Conservation (phyloP, 768 basidiomycete genomes). For the Phylloporus sp. region DNA sequence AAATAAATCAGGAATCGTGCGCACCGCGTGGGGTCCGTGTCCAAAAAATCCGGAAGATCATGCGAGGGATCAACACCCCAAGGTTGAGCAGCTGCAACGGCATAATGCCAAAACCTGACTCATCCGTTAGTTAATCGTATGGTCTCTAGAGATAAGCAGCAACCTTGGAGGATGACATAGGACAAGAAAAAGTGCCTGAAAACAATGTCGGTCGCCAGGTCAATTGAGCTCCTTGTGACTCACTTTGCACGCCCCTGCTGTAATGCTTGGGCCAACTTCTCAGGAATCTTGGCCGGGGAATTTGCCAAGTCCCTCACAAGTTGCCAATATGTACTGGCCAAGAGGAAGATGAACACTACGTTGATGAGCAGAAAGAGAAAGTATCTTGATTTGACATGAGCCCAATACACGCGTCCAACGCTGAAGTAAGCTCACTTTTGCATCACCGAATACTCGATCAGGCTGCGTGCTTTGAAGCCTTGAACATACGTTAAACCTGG, state of each 20-base stretch:
- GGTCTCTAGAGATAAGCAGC: not conserved
- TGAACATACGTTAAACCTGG: slow-evolving; percentile 76
- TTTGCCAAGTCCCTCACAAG: slow-evolving; percentile 89
- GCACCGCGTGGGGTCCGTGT: slow-evolving; percentile 89
- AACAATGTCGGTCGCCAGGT: slow-evolving; percentile 7
- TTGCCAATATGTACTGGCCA: slow-evolving; percentile 90
- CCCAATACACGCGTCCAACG: not conserved
- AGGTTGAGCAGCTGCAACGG: slow-evolving; percentile 92
- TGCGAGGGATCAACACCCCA: slow-evolving; percentile 79
- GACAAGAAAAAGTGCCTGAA: slow-evolving; percentile 77
- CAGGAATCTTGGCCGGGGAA: slow-evolving; percentile 90
- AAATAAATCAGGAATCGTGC: slow-evolving; percentile 2
- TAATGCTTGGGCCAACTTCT: slow-evolving; percentile 83
- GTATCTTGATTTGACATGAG: slow-evolving; percentile 54
- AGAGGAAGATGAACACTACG: slow-evolving; percentile 90
- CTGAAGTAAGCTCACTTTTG: slow-evolving; percentile 62
- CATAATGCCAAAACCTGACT: slow-evolving; percentile 83
- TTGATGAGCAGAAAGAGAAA: slow-evolving; percentile 90
- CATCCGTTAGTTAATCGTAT: slow-evolving; percentile 4
- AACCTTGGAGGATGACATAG: slow-evolving; percentile 82
- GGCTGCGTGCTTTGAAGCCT: slow-evolving; percentile 84
- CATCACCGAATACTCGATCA: slow-evolving; percentile 89
- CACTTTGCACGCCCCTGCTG: slow-evolving; percentile 72
- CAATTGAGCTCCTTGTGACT: slow-evolving; percentile 10
- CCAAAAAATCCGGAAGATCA: slow-evolving; percentile 68